Percentiles rank a stretch among this genome's conserved stretches.
phyloP scores from a whole-genome alignment of 257 asterid species.

The Coffea eugenioides region DNA sequence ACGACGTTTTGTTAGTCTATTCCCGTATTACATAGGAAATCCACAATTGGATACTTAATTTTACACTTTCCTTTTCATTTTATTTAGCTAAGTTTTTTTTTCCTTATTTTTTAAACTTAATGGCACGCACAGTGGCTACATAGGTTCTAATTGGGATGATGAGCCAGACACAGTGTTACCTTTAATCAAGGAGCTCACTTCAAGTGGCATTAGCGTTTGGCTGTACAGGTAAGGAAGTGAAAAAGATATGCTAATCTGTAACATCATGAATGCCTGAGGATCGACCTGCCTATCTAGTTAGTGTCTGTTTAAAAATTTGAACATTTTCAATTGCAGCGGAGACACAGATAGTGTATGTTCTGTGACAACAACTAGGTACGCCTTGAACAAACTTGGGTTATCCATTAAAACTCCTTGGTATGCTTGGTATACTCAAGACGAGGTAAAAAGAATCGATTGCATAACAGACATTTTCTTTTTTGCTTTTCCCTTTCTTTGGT shows the following conservation, averaged over 20 bases:
- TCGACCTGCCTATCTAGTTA: too few species aligned
- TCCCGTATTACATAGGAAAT: too few species aligned
- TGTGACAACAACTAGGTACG: constrained; percentile 56
- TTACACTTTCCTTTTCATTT: too few species aligned
- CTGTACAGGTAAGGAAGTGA: constrained; percentile 36
- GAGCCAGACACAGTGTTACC: constrained; percentile 44
- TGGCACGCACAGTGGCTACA: background rate
- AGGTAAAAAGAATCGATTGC: constrained; percentile 21
- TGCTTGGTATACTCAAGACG: constrained; percentile 49
- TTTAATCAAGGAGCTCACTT: constrained; percentile 45
- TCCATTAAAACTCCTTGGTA: constrained; percentile 45
- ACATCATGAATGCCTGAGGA: too few species aligned
- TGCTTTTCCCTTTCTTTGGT: too few species aligned
- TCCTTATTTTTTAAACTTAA: too few species aligned
- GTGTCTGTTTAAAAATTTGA: background rate
- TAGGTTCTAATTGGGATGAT: constrained; percentile 33
- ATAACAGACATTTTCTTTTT: too few species aligned
- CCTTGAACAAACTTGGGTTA: constrained; percentile 42
- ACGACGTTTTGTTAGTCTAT: too few species aligned
- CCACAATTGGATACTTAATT: too few species aligned
- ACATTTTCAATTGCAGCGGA: constrained; percentile 43
- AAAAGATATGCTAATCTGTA: background rate
- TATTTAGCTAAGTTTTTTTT: too few species aligned
- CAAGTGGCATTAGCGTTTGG: constrained; percentile 50
- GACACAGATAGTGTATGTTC: constrained; percentile 52